Evolutionary conservation across 2,329 filamentous ascomycete species (phyloP).

Genomic region (Peltaster fructicola): DNA sequence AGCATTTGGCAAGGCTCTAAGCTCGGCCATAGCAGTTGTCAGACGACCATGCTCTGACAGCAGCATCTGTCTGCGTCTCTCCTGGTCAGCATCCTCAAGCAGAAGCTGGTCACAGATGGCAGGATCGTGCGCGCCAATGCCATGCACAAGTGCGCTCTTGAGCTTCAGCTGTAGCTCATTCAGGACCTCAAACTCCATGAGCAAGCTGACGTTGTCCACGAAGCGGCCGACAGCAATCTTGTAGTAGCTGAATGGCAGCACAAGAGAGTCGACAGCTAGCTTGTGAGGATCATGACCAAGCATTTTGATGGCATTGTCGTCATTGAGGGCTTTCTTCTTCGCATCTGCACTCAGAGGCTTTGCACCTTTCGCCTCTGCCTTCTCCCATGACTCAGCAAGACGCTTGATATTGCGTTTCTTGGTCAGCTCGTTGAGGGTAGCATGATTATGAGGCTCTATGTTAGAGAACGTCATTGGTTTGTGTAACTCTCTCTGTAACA

Average conservation of each 20-base stretch:
- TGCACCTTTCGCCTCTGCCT: slow-evolving; percentile 15
- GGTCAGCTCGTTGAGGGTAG: neutral
- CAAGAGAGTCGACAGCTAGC: slow-evolving; percentile 43
- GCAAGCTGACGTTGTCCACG: slow-evolving; percentile 31
- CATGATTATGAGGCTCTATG: neutral
- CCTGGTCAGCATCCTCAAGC: slow-evolving; percentile 18
- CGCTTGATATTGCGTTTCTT: neutral
- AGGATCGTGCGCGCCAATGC: slow-evolving; percentile 6
- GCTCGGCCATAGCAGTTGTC: slow-evolving; percentile 13
- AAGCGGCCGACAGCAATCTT: slow-evolving; percentile 47
- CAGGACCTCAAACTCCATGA: slow-evolving; percentile 10
- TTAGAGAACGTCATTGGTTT: slow-evolving; percentile 20
- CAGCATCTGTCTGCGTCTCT: slow-evolving; percentile 12
- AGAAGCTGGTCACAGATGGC: slow-evolving; percentile 15
- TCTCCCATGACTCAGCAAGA: neutral
- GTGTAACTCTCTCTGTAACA: slow-evolving; percentile 19
- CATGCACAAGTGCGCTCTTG: slow-evolving; percentile 3
- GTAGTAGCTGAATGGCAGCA: slow-evolving; percentile 52
- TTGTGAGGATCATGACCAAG: slow-evolving; percentile 16
- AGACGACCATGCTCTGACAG: slow-evolving; percentile 14
- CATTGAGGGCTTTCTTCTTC: slow-evolving; percentile 35
- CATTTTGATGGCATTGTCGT: slow-evolving; percentile 26
- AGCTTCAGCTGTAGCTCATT: slow-evolving; percentile 5
- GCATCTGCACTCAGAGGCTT: slow-evolving; percentile 13
- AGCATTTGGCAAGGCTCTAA: slow-evolving; percentile 5